phyloP scores from a whole-genome alignment of 306 rosid genomes.

The Crotalaria pallida region DNA sequence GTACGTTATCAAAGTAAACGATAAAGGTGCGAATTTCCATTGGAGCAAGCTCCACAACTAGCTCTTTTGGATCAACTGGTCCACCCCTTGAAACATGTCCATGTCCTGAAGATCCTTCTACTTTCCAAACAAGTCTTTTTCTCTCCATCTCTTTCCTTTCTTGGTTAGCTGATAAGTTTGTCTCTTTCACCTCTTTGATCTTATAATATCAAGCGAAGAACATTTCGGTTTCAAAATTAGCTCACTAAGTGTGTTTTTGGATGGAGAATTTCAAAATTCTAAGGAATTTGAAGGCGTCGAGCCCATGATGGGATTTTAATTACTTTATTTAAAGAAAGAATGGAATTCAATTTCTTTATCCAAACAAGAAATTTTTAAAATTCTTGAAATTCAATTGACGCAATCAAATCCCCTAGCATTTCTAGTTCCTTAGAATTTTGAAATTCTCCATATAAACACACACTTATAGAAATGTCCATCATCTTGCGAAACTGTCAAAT shows the following conservation, averaged over 20 bases:
- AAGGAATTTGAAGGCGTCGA: too few species aligned
- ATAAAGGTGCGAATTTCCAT: slow-evolving; percentile 87
- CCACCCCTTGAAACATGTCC: slow-evolving; percentile 59
- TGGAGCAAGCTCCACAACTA: slow-evolving; percentile 77
- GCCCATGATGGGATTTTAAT: too few species aligned
- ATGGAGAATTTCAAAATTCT: too few species aligned
- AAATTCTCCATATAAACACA: slow-evolving; percentile 4
- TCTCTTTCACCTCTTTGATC: slow-evolving; percentile 69
- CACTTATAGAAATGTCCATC: background rate
- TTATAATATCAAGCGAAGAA: slow-evolving; percentile 26
- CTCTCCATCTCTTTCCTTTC: slow-evolving; percentile 80
- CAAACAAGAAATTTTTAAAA: too few species aligned
- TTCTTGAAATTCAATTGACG: too few species aligned
- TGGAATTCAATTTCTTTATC: too few species aligned
- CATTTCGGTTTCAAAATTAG: too few species aligned
- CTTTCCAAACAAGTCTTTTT: slow-evolving; percentile 78
- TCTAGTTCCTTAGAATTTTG: too few species aligned
- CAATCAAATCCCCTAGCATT: too few species aligned
- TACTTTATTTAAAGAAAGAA: too few species aligned
- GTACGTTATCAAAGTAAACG: slow-evolving; percentile 27
- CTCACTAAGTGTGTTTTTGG: too few species aligned
- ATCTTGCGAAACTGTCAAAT: slow-evolving; percentile 11
- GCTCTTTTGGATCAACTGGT: slow-evolving; percentile 57
- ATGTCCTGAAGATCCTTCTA: slow-evolving; percentile 37
- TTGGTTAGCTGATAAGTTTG: slow-evolving; percentile 79